Evolutionary conservation across 2,329 filamentous ascomycete species (phyloP).

Genomic region (Diaporthe helianthi): DNA sequence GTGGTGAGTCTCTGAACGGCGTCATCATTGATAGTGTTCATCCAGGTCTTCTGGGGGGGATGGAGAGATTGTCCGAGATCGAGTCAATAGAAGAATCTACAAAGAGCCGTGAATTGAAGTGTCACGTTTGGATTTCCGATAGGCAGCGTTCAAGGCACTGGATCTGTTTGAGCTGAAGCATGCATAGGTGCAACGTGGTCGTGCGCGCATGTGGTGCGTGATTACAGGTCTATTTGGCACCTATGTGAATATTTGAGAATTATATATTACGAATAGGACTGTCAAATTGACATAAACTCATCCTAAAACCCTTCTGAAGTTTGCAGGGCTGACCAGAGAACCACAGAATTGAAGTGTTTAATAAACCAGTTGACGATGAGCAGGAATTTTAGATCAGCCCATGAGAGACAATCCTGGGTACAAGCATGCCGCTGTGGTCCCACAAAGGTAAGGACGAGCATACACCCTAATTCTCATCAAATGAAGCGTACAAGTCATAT

Average conservation of each 20-base stretch:
- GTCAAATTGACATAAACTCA: not conserved
- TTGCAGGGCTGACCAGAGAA: not conserved
- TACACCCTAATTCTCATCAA: not conserved
- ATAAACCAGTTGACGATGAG: not conserved
- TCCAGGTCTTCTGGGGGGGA: not conserved
- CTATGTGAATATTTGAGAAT: not conserved
- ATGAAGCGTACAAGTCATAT: conserved; percentile 30
- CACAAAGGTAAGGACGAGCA: not conserved
- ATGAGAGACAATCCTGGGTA: not conserved
- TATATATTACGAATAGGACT: not conserved
- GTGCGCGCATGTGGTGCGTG: not conserved
- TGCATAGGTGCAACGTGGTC: too few species aligned
- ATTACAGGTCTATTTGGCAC: not conserved
- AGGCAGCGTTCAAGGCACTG: not conserved
- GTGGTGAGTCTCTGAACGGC: not conserved
- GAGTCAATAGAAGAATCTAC: not conserved
- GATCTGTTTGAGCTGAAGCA: not conserved
- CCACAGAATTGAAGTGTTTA: not conserved
- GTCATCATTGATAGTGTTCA: not conserved
- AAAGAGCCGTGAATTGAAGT: too few species aligned
- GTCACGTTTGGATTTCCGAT: too few species aligned
- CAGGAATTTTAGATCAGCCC: not conserved
- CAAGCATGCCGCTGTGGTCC: not conserved
- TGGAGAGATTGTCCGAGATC: not conserved
- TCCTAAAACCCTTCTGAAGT: too few species aligned